Evolutionary conservation across 805 yeast species (phyloP).

Genomic region (Saccharomycopsis sp.): DNA sequence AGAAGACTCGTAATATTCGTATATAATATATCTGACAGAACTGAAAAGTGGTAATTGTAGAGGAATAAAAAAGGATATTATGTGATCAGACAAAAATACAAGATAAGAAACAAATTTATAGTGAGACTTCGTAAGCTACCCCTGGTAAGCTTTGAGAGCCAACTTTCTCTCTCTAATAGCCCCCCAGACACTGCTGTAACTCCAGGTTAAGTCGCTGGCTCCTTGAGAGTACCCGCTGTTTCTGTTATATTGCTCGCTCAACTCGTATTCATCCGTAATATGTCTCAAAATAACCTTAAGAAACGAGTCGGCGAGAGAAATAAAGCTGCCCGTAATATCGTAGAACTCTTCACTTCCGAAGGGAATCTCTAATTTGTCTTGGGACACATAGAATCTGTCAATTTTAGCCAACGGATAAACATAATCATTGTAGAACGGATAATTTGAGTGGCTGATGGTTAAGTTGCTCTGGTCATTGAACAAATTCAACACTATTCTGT

Average conservation of each 20-base stretch:
- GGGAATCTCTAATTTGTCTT: slow-evolving; percentile 23
- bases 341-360: slow-evolving; percentile 37
- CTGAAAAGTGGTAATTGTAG: too few relatives aligned
- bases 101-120: too few relatives aligned
- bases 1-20: too few relatives aligned
- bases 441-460: slow-evolving; percentile 31
- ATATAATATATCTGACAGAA: too few relatives aligned
- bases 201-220: slow-evolving; percentile 85
- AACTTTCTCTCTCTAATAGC: slow-evolving; percentile 58
- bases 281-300: slow-evolving; percentile 52
- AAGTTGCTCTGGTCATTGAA: slow-evolving; percentile 37
- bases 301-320: slow-evolving; percentile 62
- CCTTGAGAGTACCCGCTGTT: slow-evolving; percentile 83
- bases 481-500: slow-evolving; percentile 44
- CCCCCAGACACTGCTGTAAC: slow-evolving; percentile 71
- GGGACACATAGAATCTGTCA: not conserved
- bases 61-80: too few relatives aligned
- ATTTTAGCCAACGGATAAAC: slow-evolving; percentile 22
- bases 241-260: slow-evolving; percentile 86
- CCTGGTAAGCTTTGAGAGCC: slow-evolving; percentile 23
- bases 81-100: too few relatives aligned
- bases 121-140: too few relatives aligned
- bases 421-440: slow-evolving; percentile 29
- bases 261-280: slow-evolving; percentile 57
- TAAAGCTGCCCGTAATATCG: slow-evolving; percentile 38